phyloP scores from a whole-genome alignment of 106 monocot species.

The Acorus gramineus region DNA sequence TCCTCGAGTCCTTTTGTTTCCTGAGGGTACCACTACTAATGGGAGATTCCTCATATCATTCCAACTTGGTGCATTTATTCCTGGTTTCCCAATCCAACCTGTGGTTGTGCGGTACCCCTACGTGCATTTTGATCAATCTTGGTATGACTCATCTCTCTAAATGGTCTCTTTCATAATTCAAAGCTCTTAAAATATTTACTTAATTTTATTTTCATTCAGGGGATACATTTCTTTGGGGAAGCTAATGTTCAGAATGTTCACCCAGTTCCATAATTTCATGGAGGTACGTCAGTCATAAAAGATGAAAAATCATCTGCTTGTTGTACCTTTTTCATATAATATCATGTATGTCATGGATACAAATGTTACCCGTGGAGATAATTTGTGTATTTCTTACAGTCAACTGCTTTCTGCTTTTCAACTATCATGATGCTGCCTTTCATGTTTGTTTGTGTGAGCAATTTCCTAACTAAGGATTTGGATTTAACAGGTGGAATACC shows the following conservation, averaged over 20 bases:
- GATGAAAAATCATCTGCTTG: too few species aligned
- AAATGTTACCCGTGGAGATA: too few species aligned
- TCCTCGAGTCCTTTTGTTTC: conserved; percentile 80
- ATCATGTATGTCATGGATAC: too few species aligned
- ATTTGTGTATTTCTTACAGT: too few species aligned
- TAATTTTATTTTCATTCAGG: conserved; percentile 33
- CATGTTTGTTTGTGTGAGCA: too few species aligned
- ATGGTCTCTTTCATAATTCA: not conserved
- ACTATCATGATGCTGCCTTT: too few species aligned
- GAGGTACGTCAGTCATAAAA: conserved; percentile 34
- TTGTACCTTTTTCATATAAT: too few species aligned
- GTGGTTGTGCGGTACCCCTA: conserved; percentile 81
- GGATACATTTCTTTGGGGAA: conserved; percentile 63
- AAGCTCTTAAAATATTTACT: not conserved
- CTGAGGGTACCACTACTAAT: conserved; percentile 98
- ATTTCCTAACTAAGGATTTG: not conserved
- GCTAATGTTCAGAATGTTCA: conserved; percentile 98
- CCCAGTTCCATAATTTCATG: conserved; percentile 98
- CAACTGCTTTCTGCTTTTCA: too few species aligned
- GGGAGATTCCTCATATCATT: conserved; percentile 80
- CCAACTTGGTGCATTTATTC: conserved; percentile 92
- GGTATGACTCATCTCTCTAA: conserved; percentile 24
- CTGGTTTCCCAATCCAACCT: conserved; percentile 73
- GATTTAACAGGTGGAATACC: conserved; percentile 71
- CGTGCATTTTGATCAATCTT: conserved; percentile 99